A percentile compares a stretch with the other conserved stretches of the same genome.
Conservation (phyloP, 2,329 filamentous ascomycete species). For the Fusarium pininemorale region DNA sequence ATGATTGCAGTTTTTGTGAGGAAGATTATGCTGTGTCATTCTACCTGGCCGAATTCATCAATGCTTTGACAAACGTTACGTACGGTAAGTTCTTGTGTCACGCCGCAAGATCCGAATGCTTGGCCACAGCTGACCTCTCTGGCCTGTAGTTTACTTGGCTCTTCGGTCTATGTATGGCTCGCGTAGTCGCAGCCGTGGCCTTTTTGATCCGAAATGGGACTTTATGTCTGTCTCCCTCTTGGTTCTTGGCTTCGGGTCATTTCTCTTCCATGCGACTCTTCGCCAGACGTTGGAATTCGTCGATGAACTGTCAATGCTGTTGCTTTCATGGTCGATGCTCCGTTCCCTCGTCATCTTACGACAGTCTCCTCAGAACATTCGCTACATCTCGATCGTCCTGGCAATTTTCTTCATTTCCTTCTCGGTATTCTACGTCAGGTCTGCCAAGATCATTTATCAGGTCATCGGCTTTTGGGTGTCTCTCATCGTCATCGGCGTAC, state of each 20-base stretch:
- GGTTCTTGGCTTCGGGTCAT: slow-evolving; percentile 54
- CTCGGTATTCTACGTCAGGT: slow-evolving; percentile 54
- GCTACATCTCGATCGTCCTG: slow-evolving; percentile 49
- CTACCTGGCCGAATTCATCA: slow-evolving; percentile 56
- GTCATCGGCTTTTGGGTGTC: slow-evolving; percentile 49
- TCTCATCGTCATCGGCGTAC: slow-evolving; percentile 46
- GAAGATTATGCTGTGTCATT: slow-evolving; percentile 60
- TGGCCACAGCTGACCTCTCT: slow-evolving; percentile 5
- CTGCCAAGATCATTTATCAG: slow-evolving; percentile 56
- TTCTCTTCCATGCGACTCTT: slow-evolving; percentile 56
- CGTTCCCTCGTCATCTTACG: slow-evolving; percentile 58
- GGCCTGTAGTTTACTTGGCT: slow-evolving; percentile 52
- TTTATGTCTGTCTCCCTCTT: slow-evolving; percentile 54
- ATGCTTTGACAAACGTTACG: slow-evolving; percentile 52
- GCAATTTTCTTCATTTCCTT: slow-evolving; percentile 53
- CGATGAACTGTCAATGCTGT: slow-evolving; percentile 69
- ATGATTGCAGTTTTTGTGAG: slow-evolving; percentile 48
- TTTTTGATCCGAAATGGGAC: slow-evolving; percentile 48
- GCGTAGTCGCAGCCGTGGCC: slow-evolving; percentile 42
- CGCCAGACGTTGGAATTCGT: slow-evolving; percentile 55
- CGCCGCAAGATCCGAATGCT: background rate
- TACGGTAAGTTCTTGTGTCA: slow-evolving; percentile 51
- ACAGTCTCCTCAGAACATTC: slow-evolving; percentile 48
- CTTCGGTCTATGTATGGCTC: slow-evolving; percentile 50
- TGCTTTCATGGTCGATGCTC: slow-evolving; percentile 61